These are phyloP conservation scores for Ogataea salicorniae DNA, from an alignment of 805 yeast species.

Conservation along the genomic window DNA sequence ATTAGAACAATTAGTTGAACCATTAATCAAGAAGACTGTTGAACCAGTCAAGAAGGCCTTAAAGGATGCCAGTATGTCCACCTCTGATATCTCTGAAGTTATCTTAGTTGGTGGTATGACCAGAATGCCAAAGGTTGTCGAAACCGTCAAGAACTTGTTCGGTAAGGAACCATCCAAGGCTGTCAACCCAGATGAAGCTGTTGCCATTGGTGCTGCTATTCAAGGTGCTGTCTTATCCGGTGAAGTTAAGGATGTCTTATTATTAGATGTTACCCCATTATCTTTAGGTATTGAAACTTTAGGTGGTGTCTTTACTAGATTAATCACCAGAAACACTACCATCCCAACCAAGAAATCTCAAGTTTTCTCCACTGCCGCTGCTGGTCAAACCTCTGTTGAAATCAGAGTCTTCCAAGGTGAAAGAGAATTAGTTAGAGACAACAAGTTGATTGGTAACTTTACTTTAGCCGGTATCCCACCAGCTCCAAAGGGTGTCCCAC, in stretches of 20 bases:
- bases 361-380: slow-evolving; percentile 94
- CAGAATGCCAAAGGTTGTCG: slow-evolving; percentile 76
- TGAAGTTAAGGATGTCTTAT: slow-evolving; percentile 69
- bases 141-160: slow-evolving; percentile 54
- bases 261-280: slow-evolving; percentile 88
- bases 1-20: slow-evolving; percentile 61
- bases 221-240: slow-evolving; percentile 86
- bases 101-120: slow-evolving; percentile 88
- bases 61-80: slow-evolving; percentile 64
- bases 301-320: slow-evolving; percentile 98
- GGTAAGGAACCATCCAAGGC: slow-evolving; percentile 62
- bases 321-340: slow-evolving; percentile 97
- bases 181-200: slow-evolving; percentile 92
- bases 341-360: slow-evolving; percentile 97
- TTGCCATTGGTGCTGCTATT: slow-evolving; percentile 84
- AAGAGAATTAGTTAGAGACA: slow-evolving; percentile 93
- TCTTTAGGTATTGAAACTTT: slow-evolving; percentile 98
- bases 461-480: slow-evolving; percentile 97
- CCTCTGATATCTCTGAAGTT: slow-evolving; percentile 67
- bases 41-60: slow-evolving; percentile 72
- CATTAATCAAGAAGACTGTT: slow-evolving; percentile 60
- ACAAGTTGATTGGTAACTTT: slow-evolving; percentile 94
- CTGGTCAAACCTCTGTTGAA: slow-evolving; percentile 97
- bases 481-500: slow-evolving; percentile 98
- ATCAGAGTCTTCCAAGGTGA: slow-evolving; percentile 98